phyloP scores from a whole-genome alignment of 768 basidiomycete genomes.

The Leccinum subgranulosum region DNA sequence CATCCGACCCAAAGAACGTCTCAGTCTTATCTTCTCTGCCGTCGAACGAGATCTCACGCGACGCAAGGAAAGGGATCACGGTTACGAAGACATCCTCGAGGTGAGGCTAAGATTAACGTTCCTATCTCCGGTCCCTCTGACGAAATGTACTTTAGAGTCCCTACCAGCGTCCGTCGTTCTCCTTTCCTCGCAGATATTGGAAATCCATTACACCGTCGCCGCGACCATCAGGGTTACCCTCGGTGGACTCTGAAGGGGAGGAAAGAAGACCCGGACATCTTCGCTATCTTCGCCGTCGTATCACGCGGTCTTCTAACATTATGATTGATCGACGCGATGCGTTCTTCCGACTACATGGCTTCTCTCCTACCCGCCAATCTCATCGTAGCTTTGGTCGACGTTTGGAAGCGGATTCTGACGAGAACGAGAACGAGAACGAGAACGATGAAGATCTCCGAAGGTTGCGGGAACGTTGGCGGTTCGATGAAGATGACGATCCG shows the following conservation, averaged over 20 bases:
- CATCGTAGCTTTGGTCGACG: slow-evolving; percentile 14
- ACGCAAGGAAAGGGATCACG: slow-evolving; percentile 71
- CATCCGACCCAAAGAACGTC: slow-evolving; percentile 66
- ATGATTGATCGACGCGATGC: slow-evolving; percentile 67
- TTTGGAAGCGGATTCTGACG: slow-evolving; percentile 28
- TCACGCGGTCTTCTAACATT: slow-evolving; percentile 80
- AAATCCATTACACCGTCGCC: slow-evolving; percentile 50
- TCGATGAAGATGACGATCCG: slow-evolving; percentile 62
- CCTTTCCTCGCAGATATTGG: slow-evolving; percentile 65
- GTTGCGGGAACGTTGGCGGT: slow-evolving; percentile 62
- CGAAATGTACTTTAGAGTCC: slow-evolving; percentile 45
- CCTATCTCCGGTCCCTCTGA: not conserved
- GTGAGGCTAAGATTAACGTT: slow-evolving; percentile 37
- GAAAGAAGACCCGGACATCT: slow-evolving; percentile 24
- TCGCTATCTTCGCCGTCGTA: slow-evolving; percentile 58
- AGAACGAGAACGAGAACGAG: slow-evolving; percentile 22
- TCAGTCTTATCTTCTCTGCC: slow-evolving; percentile 48
- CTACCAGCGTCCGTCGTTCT: slow-evolving; percentile 60
- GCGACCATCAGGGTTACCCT: slow-evolving; percentile 30
- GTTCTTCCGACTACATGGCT: slow-evolving; percentile 23
- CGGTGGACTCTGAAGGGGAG: slow-evolving; percentile 19
- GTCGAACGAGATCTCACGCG: slow-evolving; percentile 58
- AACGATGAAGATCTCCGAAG: slow-evolving; percentile 40
- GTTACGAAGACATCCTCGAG: slow-evolving; percentile 88
- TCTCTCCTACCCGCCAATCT: slow-evolving; percentile 10